phyloP scores from a whole-genome alignment of 345 rosid species.

The Carallia pectinifolia region DNA sequence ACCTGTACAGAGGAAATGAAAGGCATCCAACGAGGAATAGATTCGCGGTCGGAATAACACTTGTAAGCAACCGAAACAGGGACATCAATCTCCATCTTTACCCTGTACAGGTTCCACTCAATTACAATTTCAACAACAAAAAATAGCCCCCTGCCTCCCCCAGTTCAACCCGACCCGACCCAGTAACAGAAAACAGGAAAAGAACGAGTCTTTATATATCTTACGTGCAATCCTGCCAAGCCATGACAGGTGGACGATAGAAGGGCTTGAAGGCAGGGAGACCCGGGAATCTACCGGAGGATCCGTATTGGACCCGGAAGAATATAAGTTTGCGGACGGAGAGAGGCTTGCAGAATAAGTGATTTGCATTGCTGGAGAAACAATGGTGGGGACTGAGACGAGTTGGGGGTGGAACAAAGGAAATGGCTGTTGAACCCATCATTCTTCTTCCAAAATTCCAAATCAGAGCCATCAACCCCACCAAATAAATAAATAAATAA shows the following conservation, averaged over 20 bases:
- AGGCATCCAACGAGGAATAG: constrained; percentile 91
- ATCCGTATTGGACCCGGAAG: constrained; percentile 35
- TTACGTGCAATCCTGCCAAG: constrained; percentile 98
- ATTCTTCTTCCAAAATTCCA: not conserved
- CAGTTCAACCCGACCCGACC: not conserved
- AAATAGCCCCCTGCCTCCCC: too few relatives aligned
- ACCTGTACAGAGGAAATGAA: constrained; percentile 82
- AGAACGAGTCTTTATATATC: constrained; percentile 3
- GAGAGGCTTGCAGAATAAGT: not conserved
- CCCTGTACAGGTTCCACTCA: constrained; percentile 44
- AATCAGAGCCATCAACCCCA: too few relatives aligned
- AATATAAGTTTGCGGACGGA: constrained; percentile 23
- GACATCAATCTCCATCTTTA: constrained; percentile 70
- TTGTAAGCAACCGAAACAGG: constrained; percentile 71
- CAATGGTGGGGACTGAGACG: constrained; percentile 10
- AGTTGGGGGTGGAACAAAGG: constrained; percentile 36
- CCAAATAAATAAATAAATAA: not conserved
- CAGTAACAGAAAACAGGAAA: not conserved
- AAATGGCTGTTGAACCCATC: constrained; percentile 44
- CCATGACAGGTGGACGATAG: constrained; percentile 50
- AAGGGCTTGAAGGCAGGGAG: constrained; percentile 37
- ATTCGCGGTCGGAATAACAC: constrained; percentile 63
- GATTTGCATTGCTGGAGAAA: constrained; percentile 5
- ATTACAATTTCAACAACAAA: not conserved
- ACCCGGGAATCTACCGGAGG: constrained; percentile 34